Percentiles rank a stretch among this genome's conserved stretches.
Evolutionary conservation across 768 basidiomycete species (phyloP).

Genomic region (Lactifluus subvellereus): DNA sequence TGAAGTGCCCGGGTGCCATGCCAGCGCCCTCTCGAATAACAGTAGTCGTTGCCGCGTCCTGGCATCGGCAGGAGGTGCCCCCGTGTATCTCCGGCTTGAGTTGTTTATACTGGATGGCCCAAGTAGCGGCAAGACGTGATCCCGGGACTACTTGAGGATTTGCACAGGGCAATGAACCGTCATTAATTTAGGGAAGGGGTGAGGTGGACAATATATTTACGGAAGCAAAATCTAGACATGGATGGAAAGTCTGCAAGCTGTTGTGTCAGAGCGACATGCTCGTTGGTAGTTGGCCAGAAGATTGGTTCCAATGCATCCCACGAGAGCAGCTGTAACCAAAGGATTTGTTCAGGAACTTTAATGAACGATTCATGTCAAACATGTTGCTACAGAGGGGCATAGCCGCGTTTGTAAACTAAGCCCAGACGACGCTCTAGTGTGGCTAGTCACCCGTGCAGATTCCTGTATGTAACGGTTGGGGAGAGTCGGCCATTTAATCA

Average conservation of each 20-base stretch:
- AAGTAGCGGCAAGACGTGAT: neutral
- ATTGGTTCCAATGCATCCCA: no score
- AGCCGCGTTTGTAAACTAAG: neutral
- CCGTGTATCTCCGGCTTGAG: neutral
- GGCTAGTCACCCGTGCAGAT: neutral
- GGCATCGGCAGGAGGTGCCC: neutral
- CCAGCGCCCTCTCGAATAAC: neutral
- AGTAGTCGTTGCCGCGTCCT: neutral
- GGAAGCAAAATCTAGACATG: neutral
- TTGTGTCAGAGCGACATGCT: neutral
- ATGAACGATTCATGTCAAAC: neutral
- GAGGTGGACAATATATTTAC: neutral
- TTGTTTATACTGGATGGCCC: conserved; percentile 1
- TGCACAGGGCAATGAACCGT: neutral
- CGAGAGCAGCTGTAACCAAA: neutral
- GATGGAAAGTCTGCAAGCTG: neutral
- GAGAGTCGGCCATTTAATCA: neutral
- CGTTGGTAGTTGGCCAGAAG: neutral
- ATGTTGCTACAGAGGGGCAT: neutral
- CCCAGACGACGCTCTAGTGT: neutral
- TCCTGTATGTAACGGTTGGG: neutral
- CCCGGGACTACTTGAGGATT: neutral
- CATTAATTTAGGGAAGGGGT: neutral
- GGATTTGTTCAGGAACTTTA: neutral
- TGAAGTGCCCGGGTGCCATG: neutral